Percentiles rank a stretch among this genome's conserved stretches.
Conservation (phyloP, 2,329 filamentous ascomycete species). For the Hymenoscyphus repandus region DNA sequence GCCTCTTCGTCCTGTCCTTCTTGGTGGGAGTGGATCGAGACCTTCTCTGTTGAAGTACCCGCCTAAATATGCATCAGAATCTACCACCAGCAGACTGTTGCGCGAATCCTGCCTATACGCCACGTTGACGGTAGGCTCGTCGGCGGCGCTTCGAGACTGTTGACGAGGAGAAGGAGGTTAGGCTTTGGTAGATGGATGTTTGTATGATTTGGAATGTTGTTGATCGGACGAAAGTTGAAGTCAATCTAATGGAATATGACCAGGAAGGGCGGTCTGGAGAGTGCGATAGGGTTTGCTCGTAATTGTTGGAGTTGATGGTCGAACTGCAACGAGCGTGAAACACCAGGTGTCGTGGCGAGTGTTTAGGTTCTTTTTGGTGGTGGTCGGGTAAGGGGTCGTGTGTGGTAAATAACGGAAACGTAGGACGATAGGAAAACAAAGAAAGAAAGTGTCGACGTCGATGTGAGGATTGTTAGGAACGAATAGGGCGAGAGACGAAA, state of each 20-base stretch:
- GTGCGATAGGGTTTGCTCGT: not conserved
- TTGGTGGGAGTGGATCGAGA: constrained; percentile 18
- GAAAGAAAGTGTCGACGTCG: not conserved
- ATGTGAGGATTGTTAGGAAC: not conserved
- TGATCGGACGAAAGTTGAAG: constrained; percentile 12
- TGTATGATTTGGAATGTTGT: not conserved
- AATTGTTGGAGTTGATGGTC: constrained; percentile 4
- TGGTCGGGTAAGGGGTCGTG: not conserved
- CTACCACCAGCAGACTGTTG: constrained; percentile 39
- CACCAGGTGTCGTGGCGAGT: constrained; percentile 8
- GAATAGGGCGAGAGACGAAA: not conserved
- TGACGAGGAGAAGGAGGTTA: not conserved
- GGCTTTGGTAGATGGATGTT: constrained; percentile 5
- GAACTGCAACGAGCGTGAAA: constrained; percentile 23
- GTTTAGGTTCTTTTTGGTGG: not conserved
- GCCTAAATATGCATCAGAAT: constrained; percentile 33
- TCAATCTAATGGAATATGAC: constrained; percentile 11
- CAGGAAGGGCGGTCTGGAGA: constrained; percentile 12
- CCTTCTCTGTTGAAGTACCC: constrained; percentile 31
- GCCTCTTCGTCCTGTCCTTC: constrained; percentile 35
- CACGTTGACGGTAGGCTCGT: constrained; percentile 38
- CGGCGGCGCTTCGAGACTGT: constrained; percentile 16
- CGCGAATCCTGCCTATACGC: constrained; percentile 41
- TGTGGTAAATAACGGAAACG: not conserved
- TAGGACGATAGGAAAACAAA: not conserved